Evolutionary conservation across 305 asterid genomes (phyloP).

Genomic region (Caryopteris hybrid): DNA sequence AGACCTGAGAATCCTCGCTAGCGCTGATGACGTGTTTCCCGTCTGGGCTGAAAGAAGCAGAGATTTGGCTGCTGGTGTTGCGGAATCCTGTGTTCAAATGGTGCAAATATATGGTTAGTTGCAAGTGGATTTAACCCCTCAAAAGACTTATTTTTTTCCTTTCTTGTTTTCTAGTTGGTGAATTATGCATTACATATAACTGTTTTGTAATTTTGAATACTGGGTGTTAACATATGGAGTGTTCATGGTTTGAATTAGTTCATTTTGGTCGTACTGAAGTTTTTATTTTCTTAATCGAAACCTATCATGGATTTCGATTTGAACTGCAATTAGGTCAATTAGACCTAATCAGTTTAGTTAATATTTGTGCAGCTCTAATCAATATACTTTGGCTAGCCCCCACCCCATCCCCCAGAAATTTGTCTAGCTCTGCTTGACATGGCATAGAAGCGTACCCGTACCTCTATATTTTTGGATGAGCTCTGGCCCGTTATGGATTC

Average conservation of each 20-base stretch:
- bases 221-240: too few relatives aligned
- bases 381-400: background rate
- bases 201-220: too few relatives aligned
- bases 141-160: too few relatives aligned
- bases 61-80: slow-evolving; percentile 80
- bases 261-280: background rate
- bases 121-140: background rate
- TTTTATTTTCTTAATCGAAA: too few relatives aligned
- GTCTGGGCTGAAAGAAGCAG: slow-evolving; percentile 72
- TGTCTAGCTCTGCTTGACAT: too few relatives aligned
- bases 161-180: too few relatives aligned
- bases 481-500: slow-evolving; percentile 60
- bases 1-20: slow-evolving; percentile 87
- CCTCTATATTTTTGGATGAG: slow-evolving; percentile 76
- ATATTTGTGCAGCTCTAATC: background rate
- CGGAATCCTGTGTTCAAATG: slow-evolving; percentile 59
- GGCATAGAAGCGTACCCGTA: too few relatives aligned
- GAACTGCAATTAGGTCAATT: too few relatives aligned
- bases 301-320: too few relatives aligned
- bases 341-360: too few relatives aligned
- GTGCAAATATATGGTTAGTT: background rate
- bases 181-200: too few relatives aligned
- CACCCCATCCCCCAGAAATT: background rate
- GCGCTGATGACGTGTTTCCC: slow-evolving; percentile 78
- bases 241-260: background rate